phyloP scores from a whole-genome alignment of 106 monocot genomes.

The Acanthochlamys bracteata region DNA sequence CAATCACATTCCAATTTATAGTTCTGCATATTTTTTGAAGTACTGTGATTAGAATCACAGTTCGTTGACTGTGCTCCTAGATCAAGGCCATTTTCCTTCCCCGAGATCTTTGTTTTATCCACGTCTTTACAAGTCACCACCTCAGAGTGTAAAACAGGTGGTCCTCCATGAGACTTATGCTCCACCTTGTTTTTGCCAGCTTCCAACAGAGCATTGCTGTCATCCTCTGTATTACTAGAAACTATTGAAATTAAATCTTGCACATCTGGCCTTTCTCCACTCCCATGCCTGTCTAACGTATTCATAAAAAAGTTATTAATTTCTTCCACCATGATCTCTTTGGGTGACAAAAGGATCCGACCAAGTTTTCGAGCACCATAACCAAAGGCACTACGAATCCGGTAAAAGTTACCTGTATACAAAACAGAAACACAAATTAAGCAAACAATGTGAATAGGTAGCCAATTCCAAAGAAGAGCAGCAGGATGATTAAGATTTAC shows the following conservation, averaged over 20 bases:
- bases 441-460: not conserved
- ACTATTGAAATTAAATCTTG: constrained; percentile 13
- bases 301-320: constrained; percentile 60
- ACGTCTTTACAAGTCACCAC: constrained; percentile 18
- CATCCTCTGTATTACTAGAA: not conserved
- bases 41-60: not conserved
- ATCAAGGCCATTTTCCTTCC: constrained; percentile 9
- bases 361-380: constrained; percentile 85
- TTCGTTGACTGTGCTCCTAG: not conserved
- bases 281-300: constrained; percentile 69
- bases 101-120: constrained; percentile 14
- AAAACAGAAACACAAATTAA: not conserved
- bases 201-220: constrained; percentile 1
- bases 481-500: not conserved
- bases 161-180: constrained; percentile 1
- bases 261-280: constrained; percentile 62
- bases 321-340: constrained; percentile 35
- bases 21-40: not conserved
- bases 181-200: not conserved
- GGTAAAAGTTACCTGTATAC: constrained; percentile 62
- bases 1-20: not conserved
- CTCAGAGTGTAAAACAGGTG: constrained; percentile 6
- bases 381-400: constrained; percentile 81
- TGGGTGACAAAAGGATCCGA: constrained; percentile 39
- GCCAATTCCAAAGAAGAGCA: not conserved